Evolutionary conservation across 1,139 yeast species (phyloP), one percentile per base, ranked within the genome.

Genomic region (Chernovozyma sophiae-reginae): DNA sequence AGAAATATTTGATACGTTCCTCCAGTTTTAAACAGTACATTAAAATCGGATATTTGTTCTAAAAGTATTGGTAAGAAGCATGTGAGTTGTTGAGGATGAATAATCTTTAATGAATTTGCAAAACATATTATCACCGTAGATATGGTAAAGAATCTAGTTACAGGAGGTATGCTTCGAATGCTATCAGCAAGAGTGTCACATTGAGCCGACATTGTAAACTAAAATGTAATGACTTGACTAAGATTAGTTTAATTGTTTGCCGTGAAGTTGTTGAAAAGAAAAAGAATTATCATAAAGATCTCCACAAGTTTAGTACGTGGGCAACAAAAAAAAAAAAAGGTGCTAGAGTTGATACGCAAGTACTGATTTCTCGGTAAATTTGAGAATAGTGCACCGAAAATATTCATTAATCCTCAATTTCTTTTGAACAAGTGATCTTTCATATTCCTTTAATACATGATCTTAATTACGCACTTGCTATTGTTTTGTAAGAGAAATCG

Each of bases 121-220:
- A 63, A 44, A 31, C 68, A 62, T 7, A 60, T 56, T 2, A 58
- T 43, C 13, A 68, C 60, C 1, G 72, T 54, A 10, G 60, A 46
- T 4, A 66, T 56, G 25, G 72, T 68, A 52, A 70, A 69, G 46
- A 68, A 68, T 41, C 76, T 49, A 1, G 76, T 70, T 36, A 69
- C 73, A 1, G 75, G 76, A 1, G 76, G 76, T 19, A 70, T 69
- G 34, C 57, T 48, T 33, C 59, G 51, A 19, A 67, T 55, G 31
- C 48, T 51, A 16, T 63, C 65, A 2, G 64, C 58, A 24, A 65
- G 42, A 10, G 55, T 31, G 32, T 33, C 29, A 6, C 10, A 26
- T 26, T 11, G 6, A 13, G 29, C 8, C 6, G 29, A 6, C 29
- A 26, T 26, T 13, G 6, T n/a, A n/a, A n/a, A n/a, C n/a, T n/a